Conservation (phyloP, 495 filamentous ascomycete species). For the Xylaria grammica region DNA sequence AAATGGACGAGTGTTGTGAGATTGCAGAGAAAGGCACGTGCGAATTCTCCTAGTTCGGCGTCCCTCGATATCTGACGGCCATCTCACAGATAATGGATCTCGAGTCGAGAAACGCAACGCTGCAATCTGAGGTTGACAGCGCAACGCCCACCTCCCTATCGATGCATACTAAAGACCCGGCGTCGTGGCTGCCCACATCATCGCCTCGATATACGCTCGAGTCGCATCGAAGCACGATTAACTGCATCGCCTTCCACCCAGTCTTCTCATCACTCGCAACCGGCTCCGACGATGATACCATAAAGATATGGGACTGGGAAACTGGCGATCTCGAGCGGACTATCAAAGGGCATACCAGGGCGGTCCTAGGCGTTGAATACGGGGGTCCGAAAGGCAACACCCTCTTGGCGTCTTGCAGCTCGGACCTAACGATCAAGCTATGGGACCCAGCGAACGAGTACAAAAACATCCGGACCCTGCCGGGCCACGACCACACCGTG, state of each 20-base stretch:
- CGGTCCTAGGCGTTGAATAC: slow-evolving; percentile 76
- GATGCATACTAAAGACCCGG: slow-evolving; percentile 70
- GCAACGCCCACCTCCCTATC: slow-evolving; percentile 74
- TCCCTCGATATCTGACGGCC: slow-evolving; percentile 24
- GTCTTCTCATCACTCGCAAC: slow-evolving; percentile 81
- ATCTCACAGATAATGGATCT: slow-evolving; percentile 75
- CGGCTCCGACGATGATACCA: slow-evolving; percentile 72
- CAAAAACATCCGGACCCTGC: slow-evolving; percentile 79
- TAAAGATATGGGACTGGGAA: slow-evolving; percentile 90
- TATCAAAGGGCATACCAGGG: slow-evolving; percentile 79
- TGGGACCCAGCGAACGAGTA: slow-evolving; percentile 85
- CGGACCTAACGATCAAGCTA: slow-evolving; percentile 80
- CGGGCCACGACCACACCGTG: slow-evolving; percentile 79
- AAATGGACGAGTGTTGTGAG: slow-evolving; percentile 80
- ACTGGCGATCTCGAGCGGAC: slow-evolving; percentile 79
- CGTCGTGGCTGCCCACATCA: slow-evolving; percentile 74
- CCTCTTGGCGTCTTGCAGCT: slow-evolving; percentile 76
- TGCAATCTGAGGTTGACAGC: slow-evolving; percentile 74
- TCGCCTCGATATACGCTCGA: slow-evolving; percentile 67
- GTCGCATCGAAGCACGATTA: slow-evolving; percentile 72
- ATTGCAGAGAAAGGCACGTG: slow-evolving; percentile 73
- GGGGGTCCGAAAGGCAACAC: slow-evolving; percentile 74
- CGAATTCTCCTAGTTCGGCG: background rate
- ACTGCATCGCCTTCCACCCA: slow-evolving; percentile 80
- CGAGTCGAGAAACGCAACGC: slow-evolving; percentile 61